Evolutionary conservation across 164 flowering plant genomes (phyloP).

Genomic region (Macadamia tetraphylla): DNA sequence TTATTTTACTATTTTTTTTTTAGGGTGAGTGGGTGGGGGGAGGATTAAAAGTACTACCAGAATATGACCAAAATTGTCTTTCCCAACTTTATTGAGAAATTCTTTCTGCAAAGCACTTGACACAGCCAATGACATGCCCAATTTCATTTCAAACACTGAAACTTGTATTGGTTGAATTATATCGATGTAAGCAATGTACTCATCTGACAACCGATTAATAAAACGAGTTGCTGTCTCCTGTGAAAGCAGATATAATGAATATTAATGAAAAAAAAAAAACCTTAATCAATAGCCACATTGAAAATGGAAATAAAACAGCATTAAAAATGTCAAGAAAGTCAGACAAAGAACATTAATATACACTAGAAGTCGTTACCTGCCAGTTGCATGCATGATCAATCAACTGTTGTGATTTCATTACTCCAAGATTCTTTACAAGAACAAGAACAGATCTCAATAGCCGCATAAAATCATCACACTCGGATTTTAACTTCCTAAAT

Average conservation of each 20-base stretch:
- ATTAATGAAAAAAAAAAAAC: not conserved
- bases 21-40: not conserved
- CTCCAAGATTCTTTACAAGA: conserved; percentile 27
- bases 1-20: too few relatives aligned
- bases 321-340: not conserved
- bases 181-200: conserved; percentile 55
- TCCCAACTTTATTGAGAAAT: conserved; percentile 24
- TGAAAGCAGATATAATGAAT: conserved; percentile 2
- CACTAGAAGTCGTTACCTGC: conserved; percentile 52
- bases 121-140: conserved; percentile 58
- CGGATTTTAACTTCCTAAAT: conserved; percentile 45
- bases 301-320: not conserved
- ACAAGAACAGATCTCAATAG: conserved; percentile 15
- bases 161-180: conserved; percentile 82
- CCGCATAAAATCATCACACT: conserved; percentile 47
- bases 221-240: conserved; percentile 67
- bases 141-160: conserved; percentile 85
- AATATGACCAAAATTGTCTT: conserved; percentile 28
- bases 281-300: not conserved
- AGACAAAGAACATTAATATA: not conserved
- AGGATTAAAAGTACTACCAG: conserved; percentile 27
- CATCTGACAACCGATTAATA: conserved; percentile 51
- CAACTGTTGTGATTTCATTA: conserved; percentile 23
- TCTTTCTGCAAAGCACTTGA: conserved; percentile 41
- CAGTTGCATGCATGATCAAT: conserved; percentile 46